A percentile compares a stretch with the other conserved stretches of the same genome.
Conservation (phyloP, 1,284 basidiomycete species). For the Polyporus tsugae region DNA sequence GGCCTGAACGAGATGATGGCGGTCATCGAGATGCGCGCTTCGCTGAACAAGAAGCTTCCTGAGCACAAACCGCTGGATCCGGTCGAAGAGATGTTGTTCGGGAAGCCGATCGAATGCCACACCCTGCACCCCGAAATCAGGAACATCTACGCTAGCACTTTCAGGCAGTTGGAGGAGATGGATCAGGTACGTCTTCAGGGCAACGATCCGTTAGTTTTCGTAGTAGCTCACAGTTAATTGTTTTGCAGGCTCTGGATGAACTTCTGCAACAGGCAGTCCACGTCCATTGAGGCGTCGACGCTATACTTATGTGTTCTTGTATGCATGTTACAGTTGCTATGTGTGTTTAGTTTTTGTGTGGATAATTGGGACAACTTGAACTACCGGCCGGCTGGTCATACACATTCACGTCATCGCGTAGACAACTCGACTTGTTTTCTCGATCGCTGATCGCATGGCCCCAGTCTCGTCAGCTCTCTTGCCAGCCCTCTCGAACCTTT, state of each 20-base stretch:
- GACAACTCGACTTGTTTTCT: too few relatives aligned
- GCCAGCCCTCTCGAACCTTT: too few relatives aligned
- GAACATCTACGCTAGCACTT: constrained; percentile 74
- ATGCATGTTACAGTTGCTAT: constrained; percentile 23
- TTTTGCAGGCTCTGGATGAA: constrained; percentile 28
- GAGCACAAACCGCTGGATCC: constrained; percentile 57
- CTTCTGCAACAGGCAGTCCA: constrained; percentile 30
- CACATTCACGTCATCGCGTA: not conserved
- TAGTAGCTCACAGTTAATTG: not conserved
- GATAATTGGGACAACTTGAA: constrained; percentile 2
- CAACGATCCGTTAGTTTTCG: not conserved
- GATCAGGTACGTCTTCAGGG: constrained; percentile 66
- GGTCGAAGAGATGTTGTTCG: constrained; percentile 80
- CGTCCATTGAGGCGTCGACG: constrained; percentile 26
- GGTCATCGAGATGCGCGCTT: constrained; percentile 76
- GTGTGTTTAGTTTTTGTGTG: constrained; percentile 29
- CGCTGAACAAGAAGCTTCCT: constrained; percentile 45
- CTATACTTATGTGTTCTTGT: constrained; percentile 18
- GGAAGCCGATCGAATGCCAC: constrained; percentile 65
- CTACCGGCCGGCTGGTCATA: not conserved
- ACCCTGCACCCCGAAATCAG: constrained; percentile 75
- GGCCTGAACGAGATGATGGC: constrained; percentile 85
- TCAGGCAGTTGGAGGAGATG: constrained; percentile 82
- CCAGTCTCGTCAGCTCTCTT: too few relatives aligned
- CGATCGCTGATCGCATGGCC: too few relatives aligned